phyloP scores from a whole-genome alignment of 2,329 filamentous ascomycete genomes.

The Ascochyta koolunga region DNA sequence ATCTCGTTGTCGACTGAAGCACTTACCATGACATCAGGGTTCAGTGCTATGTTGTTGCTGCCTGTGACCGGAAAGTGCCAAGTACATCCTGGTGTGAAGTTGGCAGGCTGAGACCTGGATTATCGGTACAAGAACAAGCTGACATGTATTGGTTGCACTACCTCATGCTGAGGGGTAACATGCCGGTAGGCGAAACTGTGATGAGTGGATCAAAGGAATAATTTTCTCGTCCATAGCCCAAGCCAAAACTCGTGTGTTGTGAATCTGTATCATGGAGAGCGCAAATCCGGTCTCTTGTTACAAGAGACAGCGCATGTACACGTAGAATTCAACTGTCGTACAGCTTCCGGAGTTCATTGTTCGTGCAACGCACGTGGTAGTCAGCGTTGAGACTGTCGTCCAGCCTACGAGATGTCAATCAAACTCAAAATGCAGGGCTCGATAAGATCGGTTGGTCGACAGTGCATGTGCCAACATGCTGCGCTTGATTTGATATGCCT shows the following conservation, averaged over 20 bases:
- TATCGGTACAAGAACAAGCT: not conserved
- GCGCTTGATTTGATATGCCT: conserved; percentile 8
- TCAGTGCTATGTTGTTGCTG: not conserved
- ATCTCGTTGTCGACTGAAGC: not conserved
- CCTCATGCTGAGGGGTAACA: not conserved
- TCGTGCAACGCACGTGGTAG: not conserved
- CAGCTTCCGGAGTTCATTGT: not conserved
- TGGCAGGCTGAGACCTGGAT: not conserved
- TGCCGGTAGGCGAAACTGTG: not conserved
- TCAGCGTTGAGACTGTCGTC: not conserved
- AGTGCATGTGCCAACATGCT: not conserved
- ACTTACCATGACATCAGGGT: not conserved
- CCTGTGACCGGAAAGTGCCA: not conserved
- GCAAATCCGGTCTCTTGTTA: not conserved
- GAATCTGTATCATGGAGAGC: not conserved
- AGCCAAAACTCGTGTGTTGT: not conserved
- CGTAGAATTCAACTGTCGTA: not conserved
- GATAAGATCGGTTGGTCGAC: not conserved
- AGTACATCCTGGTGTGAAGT: not conserved
- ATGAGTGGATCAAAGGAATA: not conserved
- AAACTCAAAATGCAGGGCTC: not conserved
- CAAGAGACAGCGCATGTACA: not conserved
- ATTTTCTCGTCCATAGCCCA: not conserved
- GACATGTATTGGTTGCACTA: not conserved
- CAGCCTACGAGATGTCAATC: not conserved